phyloP scores from a whole-genome alignment of 257 asterid genomes.

The Ehretia macrophylla region DNA sequence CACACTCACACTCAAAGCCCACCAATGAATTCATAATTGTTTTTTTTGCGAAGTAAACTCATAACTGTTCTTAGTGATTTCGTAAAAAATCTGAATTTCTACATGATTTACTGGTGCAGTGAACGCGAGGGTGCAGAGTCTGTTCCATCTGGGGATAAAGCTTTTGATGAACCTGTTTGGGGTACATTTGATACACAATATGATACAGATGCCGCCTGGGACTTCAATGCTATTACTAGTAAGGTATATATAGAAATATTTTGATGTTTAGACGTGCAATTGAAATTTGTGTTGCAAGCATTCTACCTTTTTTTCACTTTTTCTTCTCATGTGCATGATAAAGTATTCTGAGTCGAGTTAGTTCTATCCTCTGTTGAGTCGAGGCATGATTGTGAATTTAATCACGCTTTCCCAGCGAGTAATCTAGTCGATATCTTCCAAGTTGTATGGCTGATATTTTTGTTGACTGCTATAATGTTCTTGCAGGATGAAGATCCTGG shows the following conservation, averaged over 20 bases:
- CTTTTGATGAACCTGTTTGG: conserved; percentile 62
- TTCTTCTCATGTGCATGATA: neutral
- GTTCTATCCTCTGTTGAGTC: neutral
- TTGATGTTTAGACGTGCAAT: too few relatives aligned
- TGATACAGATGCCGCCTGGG: conserved; percentile 69
- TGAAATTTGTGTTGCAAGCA: too few relatives aligned
- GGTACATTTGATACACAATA: conserved; percentile 64
- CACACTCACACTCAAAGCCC: too few relatives aligned
- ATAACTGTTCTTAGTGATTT: neutral
- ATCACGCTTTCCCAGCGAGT: neutral
- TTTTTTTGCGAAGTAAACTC: conserved; percentile 5
- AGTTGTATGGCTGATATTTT: neutral
- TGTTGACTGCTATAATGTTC: neutral
- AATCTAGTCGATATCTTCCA: neutral
- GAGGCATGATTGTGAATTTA: neutral
- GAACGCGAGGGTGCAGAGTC: conserved; percentile 42
- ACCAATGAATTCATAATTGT: too few relatives aligned
- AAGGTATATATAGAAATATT: too few relatives aligned
- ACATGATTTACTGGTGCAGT: conserved; percentile 41
- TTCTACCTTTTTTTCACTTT: neutral
- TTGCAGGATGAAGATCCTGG: conserved; percentile 45
- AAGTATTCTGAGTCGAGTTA: neutral
- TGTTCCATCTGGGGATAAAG: conserved; percentile 26
- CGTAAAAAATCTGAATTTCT: conserved; percentile 4
- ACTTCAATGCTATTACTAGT: conserved; percentile 19